Evolutionary conservation across 306 rosid genomes (phyloP).

Genomic region (Vicia villosa): DNA sequence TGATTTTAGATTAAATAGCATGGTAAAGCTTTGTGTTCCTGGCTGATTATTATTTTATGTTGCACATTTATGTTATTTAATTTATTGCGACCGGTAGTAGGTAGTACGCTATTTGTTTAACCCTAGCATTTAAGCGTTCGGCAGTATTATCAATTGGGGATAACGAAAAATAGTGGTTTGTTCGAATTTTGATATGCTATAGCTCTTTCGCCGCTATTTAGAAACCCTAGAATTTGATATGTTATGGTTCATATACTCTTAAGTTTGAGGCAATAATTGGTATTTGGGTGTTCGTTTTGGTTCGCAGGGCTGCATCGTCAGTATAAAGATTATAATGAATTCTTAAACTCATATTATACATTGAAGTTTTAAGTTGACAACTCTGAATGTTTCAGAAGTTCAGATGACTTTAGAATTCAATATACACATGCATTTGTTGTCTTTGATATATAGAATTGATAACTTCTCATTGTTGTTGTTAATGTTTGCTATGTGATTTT

Average conservation of each 20-base stretch:
- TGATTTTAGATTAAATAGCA: no score
- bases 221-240: background rate
- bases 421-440: background rate
- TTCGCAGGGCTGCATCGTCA: slow-evolving; percentile 3
- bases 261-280: background rate
- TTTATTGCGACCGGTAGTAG: background rate
- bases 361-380: background rate
- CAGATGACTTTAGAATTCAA: background rate
- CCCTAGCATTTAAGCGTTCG: background rate
- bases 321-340: background rate
- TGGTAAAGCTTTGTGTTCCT: no score
- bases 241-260: background rate
- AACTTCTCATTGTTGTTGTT: slow-evolving; percentile 15
- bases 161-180: background rate
- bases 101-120: background rate
- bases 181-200: background rate
- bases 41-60: background rate
- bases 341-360: background rate
- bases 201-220: background rate
- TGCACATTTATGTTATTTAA: background rate
- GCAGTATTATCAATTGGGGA: background rate
- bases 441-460: background rate
- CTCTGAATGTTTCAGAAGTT: slow-evolving; percentile 7
- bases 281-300: background rate
- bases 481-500: slow-evolving; percentile 5